Evolutionary conservation across 805 yeast genomes (phyloP), one percentile per base, ranked within the genome.

Genomic region (Yarrowia deformans): DNA sequence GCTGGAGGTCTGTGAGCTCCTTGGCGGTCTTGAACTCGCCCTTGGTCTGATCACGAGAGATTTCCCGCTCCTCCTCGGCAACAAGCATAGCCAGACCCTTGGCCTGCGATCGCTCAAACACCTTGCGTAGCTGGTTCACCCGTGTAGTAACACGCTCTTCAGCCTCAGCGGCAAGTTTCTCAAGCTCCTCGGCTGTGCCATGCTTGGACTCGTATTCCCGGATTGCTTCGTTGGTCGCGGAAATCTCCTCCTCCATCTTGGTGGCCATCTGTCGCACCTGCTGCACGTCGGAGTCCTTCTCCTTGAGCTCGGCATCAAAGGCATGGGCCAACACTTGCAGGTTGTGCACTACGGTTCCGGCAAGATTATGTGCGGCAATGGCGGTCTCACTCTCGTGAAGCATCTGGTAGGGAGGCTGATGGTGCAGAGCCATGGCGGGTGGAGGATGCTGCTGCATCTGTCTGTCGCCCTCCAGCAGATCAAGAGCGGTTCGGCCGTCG

Each of bases 31-130:
- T 72, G 19, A 74, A 55, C 29, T 35, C 43, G 45, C 68, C 68
- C 46, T 48, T 48, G 56, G 45, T 48, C 55, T 71, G 73, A 5
- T 66, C 61, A 3, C 69, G 60, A 2, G 60, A 35, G 16, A 66
- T 54, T 1, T 66, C 69, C 19, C 75, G 70, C 73, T 86, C 91
- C 71, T 87, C 87, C 54, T 80, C 82, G 70, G 87, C 86, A 0
- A 86, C 91, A 19, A 84, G 72, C 69, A 84, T 81, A 0, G 90
- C 91, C 70, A 87, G 74, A 71, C 83, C 83, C 72, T 86, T 77
- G 0, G 91, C 88, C 75, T 89, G 93, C 0, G 88, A 81, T 66
- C 90, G 82, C 75, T 89, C 93, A 40, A 85, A 75, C n/a, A 84
- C 74, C 69, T 79, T 80, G 14, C 79, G 78, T 60, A 86, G 75